These are phyloP conservation scores for Parmelia sp. DNA, from an alignment of 495 filamentous ascomycete genomes.

Conservation along the genomic window DNA sequence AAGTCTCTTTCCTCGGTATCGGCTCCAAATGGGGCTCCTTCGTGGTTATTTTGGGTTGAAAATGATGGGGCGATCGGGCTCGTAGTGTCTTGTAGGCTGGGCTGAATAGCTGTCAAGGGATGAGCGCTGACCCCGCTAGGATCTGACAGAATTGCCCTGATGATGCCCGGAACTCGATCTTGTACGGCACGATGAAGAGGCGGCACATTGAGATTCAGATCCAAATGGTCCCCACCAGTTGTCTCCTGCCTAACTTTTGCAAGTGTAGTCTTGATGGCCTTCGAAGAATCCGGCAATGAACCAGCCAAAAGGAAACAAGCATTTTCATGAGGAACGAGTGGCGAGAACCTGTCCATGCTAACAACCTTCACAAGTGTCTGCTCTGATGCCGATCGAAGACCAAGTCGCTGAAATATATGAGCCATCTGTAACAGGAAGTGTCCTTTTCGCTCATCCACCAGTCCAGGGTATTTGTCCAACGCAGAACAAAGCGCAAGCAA, in stretches of 20 bases:
- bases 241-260: constrained; percentile 7
- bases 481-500: constrained; percentile 7
- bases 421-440: constrained; percentile 5
- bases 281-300: constrained; percentile 10
- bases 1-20: constrained; percentile 3
- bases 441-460: not conserved
- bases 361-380: not conserved
- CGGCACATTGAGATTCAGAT: constrained; percentile 3
- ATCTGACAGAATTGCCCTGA: not conserved
- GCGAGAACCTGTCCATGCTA: not conserved
- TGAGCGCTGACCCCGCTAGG: not conserved
- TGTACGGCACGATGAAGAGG: constrained; percentile 10
- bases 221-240: not conserved
- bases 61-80: no score
- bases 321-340: not conserved
- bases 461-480: constrained; percentile 7
- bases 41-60: no score
- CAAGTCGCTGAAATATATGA: not conserved
- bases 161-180: not conserved
- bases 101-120: no score
- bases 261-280: not conserved
- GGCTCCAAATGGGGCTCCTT: not conserved
- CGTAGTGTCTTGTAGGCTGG: no score
- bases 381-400: constrained; percentile 5
- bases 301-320: constrained; percentile 4